Conservation (phyloP, 2,329 filamentous ascomycete genomes). For the Penicillium aurantiogriseum region DNA sequence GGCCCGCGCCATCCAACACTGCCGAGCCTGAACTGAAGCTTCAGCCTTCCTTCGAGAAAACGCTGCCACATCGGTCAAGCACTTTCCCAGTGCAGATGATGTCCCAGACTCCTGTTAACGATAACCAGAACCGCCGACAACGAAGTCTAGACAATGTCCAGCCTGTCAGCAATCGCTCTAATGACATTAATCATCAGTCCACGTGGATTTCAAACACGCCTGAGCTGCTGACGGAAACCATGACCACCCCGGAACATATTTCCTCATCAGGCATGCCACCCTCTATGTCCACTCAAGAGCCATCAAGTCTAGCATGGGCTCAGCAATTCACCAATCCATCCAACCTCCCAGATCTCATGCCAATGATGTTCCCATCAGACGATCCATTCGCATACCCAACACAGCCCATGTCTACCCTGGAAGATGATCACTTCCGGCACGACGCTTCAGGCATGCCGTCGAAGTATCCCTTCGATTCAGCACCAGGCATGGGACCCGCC, state of each 20-base stretch:
- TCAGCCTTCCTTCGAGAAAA: constrained; percentile 19
- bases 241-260: constrained; percentile 31
- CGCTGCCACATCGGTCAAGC: constrained; percentile 36
- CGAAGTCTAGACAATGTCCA: constrained; percentile 34
- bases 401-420: constrained; percentile 49
- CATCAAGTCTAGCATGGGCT: constrained; percentile 30
- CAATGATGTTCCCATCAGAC: constrained; percentile 52
- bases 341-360: constrained; percentile 49
- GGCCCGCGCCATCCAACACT: constrained; percentile 38
- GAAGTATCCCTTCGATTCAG: constrained; percentile 28
- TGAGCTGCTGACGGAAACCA: constrained; percentile 31
- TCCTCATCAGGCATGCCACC: constrained; percentile 20
- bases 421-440: constrained; percentile 43
- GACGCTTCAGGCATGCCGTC: constrained; percentile 21
- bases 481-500: constrained; percentile 16
- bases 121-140: constrained; percentile 25
- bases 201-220: constrained; percentile 29
- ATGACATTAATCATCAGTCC: constrained; percentile 22
- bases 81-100: constrained; percentile 41
- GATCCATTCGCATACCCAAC: constrained; percentile 53
- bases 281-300: constrained; percentile 25
- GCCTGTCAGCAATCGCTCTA: constrained; percentile 16
- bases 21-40: constrained; percentile 13
- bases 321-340: constrained; percentile 34
- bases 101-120: constrained; percentile 25